Percentiles rank a stretch among this genome's conserved stretches.
Evolutionary conservation across 2,329 filamentous ascomycete genomes (phyloP).

Genomic region (Zymoseptoria pseudotritici): DNA sequence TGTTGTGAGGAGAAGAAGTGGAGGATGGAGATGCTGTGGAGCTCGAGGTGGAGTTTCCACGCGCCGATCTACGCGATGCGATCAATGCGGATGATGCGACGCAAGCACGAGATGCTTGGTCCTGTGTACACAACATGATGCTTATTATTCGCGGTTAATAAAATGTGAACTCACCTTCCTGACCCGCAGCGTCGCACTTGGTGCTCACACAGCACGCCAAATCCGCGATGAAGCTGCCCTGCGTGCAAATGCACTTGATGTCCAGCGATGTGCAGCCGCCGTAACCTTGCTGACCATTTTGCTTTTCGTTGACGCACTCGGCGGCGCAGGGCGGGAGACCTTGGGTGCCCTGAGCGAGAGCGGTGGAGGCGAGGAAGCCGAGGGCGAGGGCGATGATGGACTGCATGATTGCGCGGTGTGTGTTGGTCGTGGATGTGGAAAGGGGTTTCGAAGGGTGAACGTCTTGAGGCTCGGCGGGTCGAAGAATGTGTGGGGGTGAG

Average conservation of each 20-base stretch:
- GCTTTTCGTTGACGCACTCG: background rate
- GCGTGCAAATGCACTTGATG: slow-evolving; percentile 34
- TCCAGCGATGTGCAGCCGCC: slow-evolving; percentile 29
- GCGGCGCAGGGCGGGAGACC: background rate
- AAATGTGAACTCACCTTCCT: slow-evolving; percentile 24
- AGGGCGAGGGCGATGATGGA: background rate
- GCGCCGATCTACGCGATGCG: background rate
- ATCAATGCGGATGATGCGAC: background rate
- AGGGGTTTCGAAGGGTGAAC: background rate
- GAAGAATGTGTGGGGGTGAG: background rate
- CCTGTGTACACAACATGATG: too few species aligned
- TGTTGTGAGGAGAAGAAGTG: background rate
- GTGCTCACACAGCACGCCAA: slow-evolving; percentile 35
- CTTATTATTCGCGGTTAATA: background rate
- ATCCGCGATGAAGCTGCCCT: slow-evolving; percentile 25
- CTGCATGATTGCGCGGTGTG: background rate
- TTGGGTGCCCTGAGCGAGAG: background rate
- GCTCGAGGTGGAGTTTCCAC: background rate
- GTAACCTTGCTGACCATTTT: background rate
- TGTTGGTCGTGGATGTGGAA: background rate
- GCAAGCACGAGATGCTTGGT: background rate
- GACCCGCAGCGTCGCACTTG: slow-evolving; percentile 27
- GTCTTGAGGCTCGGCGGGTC: background rate
- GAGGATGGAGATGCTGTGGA: background rate
- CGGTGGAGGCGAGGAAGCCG: background rate